Conservation (phyloP, 805 yeast genomes). For the Wickerhamiella azymoides region DNA sequence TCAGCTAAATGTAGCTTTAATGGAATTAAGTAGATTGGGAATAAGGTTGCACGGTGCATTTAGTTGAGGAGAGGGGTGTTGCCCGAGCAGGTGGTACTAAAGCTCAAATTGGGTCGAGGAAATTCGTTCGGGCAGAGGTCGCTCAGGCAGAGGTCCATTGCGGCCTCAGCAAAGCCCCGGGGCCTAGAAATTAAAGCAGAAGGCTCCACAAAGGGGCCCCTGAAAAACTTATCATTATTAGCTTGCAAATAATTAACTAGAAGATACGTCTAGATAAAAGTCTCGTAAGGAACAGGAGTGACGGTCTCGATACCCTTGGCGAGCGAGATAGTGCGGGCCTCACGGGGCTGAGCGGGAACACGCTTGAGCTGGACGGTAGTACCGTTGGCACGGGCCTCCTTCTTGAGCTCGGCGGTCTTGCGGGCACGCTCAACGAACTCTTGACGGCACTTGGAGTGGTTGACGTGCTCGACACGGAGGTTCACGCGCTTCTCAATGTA, state of each 20-base stretch:
- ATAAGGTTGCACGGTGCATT: no score
- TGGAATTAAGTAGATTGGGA: no score
- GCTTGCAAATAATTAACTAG: neutral
- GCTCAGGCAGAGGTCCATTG: no score
- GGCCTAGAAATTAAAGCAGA: no score
- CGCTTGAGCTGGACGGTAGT: constrained; percentile 86
- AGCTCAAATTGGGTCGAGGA: no score
- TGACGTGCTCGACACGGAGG: constrained; percentile 97
- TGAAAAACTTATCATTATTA: neutral
- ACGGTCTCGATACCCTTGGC: constrained; percentile 87
- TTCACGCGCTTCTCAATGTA: constrained; percentile 97
- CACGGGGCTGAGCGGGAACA: constrained; percentile 98
- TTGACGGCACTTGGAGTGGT: constrained; percentile 99
- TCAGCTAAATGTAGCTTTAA: no score
- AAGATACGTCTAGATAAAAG: constrained; percentile 63
- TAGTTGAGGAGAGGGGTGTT: no score
- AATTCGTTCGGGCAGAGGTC: no score
- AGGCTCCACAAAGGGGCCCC: no score
- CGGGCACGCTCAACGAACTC: constrained; percentile 98
- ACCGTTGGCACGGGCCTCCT: constrained; percentile 92
- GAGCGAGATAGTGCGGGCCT: constrained; percentile 70
- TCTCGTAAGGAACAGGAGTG: constrained; percentile 99
- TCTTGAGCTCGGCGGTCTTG: constrained; percentile 84
- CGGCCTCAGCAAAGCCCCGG: no score
- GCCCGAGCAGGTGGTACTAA: no score